phyloP scores from a whole-genome alignment of 2,329 filamentous ascomycete species.

The Alternaria alternata region DNA sequence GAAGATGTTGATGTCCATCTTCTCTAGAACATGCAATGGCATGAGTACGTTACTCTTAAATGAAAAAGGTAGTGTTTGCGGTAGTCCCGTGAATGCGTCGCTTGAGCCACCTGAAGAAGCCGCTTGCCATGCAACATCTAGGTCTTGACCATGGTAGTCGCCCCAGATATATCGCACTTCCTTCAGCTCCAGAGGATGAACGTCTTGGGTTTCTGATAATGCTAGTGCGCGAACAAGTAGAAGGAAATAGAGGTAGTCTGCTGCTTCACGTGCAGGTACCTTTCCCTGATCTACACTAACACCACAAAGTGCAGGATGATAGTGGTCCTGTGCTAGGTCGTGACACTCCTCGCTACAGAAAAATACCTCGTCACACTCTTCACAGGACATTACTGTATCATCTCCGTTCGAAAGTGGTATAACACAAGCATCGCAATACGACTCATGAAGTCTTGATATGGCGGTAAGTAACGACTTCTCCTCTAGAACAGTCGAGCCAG shows the following conservation, averaged over 20 bases:
- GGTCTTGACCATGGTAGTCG: slow-evolving; percentile 59
- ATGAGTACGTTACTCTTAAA: slow-evolving; percentile 78
- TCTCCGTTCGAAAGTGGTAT: slow-evolving; percentile 66
- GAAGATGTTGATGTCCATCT: slow-evolving; percentile 84
- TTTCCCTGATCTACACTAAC: slow-evolving; percentile 63
- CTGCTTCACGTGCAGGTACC: slow-evolving; percentile 64
- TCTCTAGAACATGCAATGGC: slow-evolving; percentile 80
- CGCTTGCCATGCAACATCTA: slow-evolving; percentile 31
- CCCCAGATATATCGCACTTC: slow-evolving; percentile 73
- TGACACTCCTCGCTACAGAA: slow-evolving; percentile 68
- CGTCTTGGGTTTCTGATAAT: slow-evolving; percentile 66
- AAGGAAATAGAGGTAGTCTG: slow-evolving; percentile 67
- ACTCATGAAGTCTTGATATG: slow-evolving; percentile 85
- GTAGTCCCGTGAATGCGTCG: slow-evolving; percentile 39
- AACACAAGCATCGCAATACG: slow-evolving; percentile 90
- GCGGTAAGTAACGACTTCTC: slow-evolving; percentile 90
- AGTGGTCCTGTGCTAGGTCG: slow-evolving; percentile 62
- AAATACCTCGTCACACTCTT: slow-evolving; percentile 65
- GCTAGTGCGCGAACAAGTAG: slow-evolving; percentile 67
- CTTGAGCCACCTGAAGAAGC: slow-evolving; percentile 20
- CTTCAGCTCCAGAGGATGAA: slow-evolving; percentile 66
- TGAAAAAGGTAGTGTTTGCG: slow-evolving; percentile 76
- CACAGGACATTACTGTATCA: slow-evolving; percentile 55
- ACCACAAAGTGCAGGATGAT: slow-evolving; percentile 68
- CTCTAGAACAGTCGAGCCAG: slow-evolving; percentile 77